Base-by-base conservation (phyloP, 768 basidiomycete genomes). In the Sporobolomyces pararoseus region DNA sequence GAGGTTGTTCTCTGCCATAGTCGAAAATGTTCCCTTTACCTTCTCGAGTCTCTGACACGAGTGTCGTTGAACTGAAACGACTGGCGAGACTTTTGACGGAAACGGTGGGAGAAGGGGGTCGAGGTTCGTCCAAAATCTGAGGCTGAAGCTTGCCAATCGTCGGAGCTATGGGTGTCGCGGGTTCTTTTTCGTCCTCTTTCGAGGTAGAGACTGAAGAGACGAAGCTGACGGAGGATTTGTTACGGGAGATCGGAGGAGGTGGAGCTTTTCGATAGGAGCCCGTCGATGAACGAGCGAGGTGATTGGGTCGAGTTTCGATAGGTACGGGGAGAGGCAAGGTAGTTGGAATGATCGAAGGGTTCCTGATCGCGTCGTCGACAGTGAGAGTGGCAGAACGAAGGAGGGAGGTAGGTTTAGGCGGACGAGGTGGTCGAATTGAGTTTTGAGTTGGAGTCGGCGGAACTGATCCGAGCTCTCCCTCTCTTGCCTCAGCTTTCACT, bases 81-180 rank as follows among this genome's bases (percentile, higher is more conserved):
- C 54, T 52, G 3, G 70, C 70, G 7, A 71, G 23, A 14, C n/a
- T 31, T 34, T 39, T 46, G 54, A 71, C 70, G 7, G 70, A 71
- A 2, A 52, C 17, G 7, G 58, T 17, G 7, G 58, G 44, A 7
- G n/a, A 58, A 50, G 27, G 46, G 12, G 31, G 49, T 21, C 25
- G 7, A 7, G 66, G 34, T 37, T 29, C 62, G 21, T 63, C 50
- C 46, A 23, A 0, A 23, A 31, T 27, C n/a, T n/a, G 47, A 29
- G 47, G 34, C 31, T 50, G 55, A 27, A 29, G 23, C 29, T 17
- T 19, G 44, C 51, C 35, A 53, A 63, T 4, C 7, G 54, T 59
- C 17, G 58, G 39, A 2, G 17, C 32, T 47, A 37, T 10, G 16
- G 47, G 12, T 25, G 46, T 54, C 49, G 54, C 2, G 16, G 19